phyloP scores from a whole-genome alignment of 2,329 filamentous ascomycete genomes.

The Talaromyces sp. region DNA sequence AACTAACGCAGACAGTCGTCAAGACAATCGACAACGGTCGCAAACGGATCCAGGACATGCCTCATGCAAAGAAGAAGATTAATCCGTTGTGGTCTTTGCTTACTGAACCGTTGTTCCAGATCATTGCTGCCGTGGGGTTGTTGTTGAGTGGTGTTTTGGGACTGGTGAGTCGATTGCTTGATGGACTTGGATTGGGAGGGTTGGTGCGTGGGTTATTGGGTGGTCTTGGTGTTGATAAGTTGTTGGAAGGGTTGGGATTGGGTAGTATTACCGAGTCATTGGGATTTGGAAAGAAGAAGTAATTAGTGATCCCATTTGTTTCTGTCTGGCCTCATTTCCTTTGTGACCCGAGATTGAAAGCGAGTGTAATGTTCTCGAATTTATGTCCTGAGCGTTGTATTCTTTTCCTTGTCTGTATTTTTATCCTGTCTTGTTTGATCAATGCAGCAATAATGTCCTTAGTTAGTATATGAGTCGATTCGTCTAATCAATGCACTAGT shows the following conservation, averaged over 20 bases:
- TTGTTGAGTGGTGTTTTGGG: constrained; percentile 77
- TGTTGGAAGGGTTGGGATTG: constrained; percentile 50
- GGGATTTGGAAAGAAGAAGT: constrained; percentile 48
- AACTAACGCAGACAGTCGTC: constrained; percentile 72
- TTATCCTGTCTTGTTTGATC: not conserved
- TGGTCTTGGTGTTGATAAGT: constrained; percentile 39
- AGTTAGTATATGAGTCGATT: not conserved
- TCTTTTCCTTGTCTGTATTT: constrained; percentile 19
- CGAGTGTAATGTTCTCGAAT: not conserved
- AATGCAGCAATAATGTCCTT: too few relatives aligned
- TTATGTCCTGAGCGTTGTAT: constrained; percentile 1
- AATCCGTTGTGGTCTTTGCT: constrained; percentile 79
- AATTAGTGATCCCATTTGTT: too few relatives aligned
- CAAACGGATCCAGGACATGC: constrained; percentile 85
- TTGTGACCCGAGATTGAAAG: not conserved
- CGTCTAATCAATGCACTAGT: not conserved
- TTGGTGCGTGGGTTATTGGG: constrained; percentile 72
- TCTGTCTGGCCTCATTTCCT: too few relatives aligned
- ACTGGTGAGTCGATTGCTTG: constrained; percentile 73
- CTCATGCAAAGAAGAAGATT: constrained; percentile 88
- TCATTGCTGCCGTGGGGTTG: constrained; percentile 80
- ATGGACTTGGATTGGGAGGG: constrained; percentile 75
- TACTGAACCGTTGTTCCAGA: constrained; percentile 80
- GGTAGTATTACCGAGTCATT: constrained; percentile 39
- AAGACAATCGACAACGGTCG: constrained; percentile 81